Percentiles rank a stretch among this genome's conserved stretches.
Evolutionary conservation across 352 stramenopile species (phyloP).

Genomic region (Peronospora belbahrii): DNA sequence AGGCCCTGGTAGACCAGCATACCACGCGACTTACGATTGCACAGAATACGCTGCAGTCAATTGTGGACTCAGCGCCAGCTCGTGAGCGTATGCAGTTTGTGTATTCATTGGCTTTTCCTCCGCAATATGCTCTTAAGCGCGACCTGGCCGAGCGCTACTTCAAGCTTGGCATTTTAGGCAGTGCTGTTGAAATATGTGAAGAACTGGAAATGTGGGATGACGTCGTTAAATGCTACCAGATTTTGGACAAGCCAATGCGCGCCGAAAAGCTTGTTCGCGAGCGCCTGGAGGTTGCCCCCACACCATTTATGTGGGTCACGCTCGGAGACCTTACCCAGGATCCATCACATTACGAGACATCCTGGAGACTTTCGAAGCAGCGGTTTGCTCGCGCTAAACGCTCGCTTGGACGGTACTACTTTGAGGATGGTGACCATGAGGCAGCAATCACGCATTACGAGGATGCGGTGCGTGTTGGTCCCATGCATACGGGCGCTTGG

Average conservation of each 20-base stretch:
- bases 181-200: slow-evolving; percentile 90
- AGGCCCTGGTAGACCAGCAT: slow-evolving; percentile 94
- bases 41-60: slow-evolving; percentile 68
- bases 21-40: slow-evolving; percentile 90
- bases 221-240: slow-evolving; percentile 92
- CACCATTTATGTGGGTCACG: slow-evolving; percentile 91
- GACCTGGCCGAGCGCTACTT: slow-evolving; percentile 92
- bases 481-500: slow-evolving; percentile 88
- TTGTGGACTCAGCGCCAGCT: slow-evolving; percentile 88
- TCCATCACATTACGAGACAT: slow-evolving; percentile 84
- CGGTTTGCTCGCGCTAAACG: slow-evolving; percentile 90
- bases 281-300: slow-evolving; percentile 74
- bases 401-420: slow-evolving; percentile 84
- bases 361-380: slow-evolving; percentile 87
- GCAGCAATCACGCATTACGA: slow-evolving; percentile 75
- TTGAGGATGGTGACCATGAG: slow-evolving; percentile 79
- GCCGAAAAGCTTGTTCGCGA: slow-evolving; percentile 88
- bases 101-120: slow-evolving; percentile 90
- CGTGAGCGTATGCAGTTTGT: slow-evolving; percentile 88
- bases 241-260: slow-evolving; percentile 86
- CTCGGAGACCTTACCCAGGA: slow-evolving; percentile 91
- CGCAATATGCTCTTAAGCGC: slow-evolving; percentile 89
- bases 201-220: slow-evolving; percentile 95
- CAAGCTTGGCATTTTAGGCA: slow-evolving; percentile 79
- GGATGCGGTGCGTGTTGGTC: slow-evolving; percentile 80